Conservation (phyloP, 176 grass and related monocot genomes). For the Themeda triandra region DNA sequence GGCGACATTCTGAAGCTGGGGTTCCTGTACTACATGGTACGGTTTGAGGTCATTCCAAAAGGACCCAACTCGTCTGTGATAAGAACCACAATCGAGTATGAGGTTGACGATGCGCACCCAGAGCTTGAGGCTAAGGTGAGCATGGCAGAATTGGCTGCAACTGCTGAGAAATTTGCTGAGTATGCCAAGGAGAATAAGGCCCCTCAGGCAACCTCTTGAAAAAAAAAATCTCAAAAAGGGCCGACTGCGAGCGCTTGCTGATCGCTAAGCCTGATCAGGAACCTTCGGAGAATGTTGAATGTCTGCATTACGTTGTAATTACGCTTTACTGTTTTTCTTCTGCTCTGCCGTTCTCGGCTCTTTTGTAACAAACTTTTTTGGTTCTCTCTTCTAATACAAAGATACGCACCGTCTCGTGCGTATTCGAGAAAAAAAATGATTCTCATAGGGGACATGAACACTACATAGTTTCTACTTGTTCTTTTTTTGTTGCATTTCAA, state of each 20-base stretch:
- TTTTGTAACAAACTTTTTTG: no score
- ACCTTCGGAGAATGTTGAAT: no score
- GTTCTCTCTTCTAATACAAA: no score
- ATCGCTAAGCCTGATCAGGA: no score
- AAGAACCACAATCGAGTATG: constrained; percentile 33
- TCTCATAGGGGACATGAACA: background rate
- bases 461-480: background rate
- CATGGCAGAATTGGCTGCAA: constrained; percentile 10
- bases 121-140: constrained; percentile 16
- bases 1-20: constrained; percentile 25
- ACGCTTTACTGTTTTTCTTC: no score
- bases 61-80: background rate
- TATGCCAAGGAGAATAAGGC: constrained; percentile 22
- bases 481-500: background rate
- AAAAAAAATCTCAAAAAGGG: no score
- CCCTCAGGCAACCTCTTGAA: background rate
- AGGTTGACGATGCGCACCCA: background rate
- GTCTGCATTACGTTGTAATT: no score
- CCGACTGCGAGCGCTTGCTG: no score
- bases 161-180: background rate
- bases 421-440: no score
- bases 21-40: constrained; percentile 26
- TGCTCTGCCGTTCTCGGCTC: no score
- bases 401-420: no score
- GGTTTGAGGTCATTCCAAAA: constrained; percentile 20